These are phyloP conservation scores for Rutstroemia sp. DNA, from an alignment of 2,329 filamentous ascomycete species.

Conservation along the genomic window DNA sequence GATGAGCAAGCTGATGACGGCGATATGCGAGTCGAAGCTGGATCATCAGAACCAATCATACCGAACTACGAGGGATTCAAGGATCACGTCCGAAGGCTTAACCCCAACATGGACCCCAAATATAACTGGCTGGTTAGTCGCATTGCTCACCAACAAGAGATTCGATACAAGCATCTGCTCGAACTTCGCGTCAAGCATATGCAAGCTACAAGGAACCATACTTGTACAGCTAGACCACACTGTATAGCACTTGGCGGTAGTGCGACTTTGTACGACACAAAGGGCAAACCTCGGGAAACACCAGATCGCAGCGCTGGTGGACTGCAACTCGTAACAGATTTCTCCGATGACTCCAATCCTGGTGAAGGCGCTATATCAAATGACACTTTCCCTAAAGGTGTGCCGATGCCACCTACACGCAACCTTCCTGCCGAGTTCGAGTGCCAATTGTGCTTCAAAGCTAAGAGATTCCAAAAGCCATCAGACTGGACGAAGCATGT, in stretches of 20 bases:
- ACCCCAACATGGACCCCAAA: conserved; percentile 58
- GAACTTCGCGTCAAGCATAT: conserved; percentile 64
- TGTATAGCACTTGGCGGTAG: conserved; percentile 64
- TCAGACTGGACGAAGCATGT: conserved; percentile 98
- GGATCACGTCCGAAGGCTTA: conserved; percentile 63
- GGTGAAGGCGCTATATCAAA: conserved; percentile 61
- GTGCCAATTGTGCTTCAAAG: conserved; percentile 78
- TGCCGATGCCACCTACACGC: conserved; percentile 72
- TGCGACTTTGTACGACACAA: conserved; percentile 52
- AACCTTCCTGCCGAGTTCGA: conserved; percentile 81
- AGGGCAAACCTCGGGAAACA: conserved; percentile 47
- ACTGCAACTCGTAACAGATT: conserved; percentile 47
- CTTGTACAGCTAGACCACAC: conserved; percentile 53
- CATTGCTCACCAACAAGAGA: conserved; percentile 72
- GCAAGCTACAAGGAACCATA: conserved; percentile 45
- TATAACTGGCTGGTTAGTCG: conserved; percentile 65
- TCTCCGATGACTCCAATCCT: conserved; percentile 57
- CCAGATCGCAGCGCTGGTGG: conserved; percentile 47
- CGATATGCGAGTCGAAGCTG: conserved; percentile 54
- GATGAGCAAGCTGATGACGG: conserved; percentile 56
- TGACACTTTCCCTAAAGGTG: conserved; percentile 72
- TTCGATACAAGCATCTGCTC: conserved; percentile 71
- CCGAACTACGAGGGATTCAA: conserved; percentile 73
- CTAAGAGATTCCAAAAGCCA: conserved; percentile 81
- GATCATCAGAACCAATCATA: conserved; percentile 57